phyloP scores from a whole-genome alignment of 2,329 filamentous ascomycete species.

The Venturia asperata region DNA sequence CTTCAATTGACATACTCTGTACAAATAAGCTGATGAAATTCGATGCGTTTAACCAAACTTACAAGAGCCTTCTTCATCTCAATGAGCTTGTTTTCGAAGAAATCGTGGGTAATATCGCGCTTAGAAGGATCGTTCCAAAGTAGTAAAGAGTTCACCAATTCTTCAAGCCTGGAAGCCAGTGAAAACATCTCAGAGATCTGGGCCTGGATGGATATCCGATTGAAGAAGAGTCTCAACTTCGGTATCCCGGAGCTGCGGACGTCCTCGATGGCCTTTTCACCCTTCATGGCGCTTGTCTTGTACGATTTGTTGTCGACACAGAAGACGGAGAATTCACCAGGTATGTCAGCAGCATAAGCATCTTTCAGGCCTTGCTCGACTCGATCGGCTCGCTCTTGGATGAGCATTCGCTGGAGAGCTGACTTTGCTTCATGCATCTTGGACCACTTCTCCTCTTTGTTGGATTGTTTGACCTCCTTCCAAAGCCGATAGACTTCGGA shows the following conservation, averaged over 20 bases:
- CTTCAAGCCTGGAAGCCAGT: background rate
- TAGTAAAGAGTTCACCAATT: background rate
- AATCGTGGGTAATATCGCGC: background rate
- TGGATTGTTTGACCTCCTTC: background rate
- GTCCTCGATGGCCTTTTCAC: background rate
- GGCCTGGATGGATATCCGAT: background rate
- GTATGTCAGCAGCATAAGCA: background rate
- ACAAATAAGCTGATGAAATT: background rate
- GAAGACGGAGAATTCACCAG: background rate
- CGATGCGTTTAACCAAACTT: background rate
- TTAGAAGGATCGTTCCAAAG: background rate
- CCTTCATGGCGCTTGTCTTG: background rate
- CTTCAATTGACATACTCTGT: background rate
- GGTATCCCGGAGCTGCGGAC: background rate
- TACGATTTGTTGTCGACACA: constrained; percentile 2
- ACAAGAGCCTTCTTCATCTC: background rate
- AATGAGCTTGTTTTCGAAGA: background rate
- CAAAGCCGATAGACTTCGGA: background rate
- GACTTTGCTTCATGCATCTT: background rate
- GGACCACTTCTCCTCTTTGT: background rate
- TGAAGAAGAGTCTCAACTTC: background rate
- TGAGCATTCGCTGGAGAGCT: background rate
- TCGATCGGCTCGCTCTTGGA: background rate
- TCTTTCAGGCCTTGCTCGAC: background rate
- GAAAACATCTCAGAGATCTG: background rate